Conservation (phyloP, 257 asterid species). For the Ligustrum vulgare region DNA sequence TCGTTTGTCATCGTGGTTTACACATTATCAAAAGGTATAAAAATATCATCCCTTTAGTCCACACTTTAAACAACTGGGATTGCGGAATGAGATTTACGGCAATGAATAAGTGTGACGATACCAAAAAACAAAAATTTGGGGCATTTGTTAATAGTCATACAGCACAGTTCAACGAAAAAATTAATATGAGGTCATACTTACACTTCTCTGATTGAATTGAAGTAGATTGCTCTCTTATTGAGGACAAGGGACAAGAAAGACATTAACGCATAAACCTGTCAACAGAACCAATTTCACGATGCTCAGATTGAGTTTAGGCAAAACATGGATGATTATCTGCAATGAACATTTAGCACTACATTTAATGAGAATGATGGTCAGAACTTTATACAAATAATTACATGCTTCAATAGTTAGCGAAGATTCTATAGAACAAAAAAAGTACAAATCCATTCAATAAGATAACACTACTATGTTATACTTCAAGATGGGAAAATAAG, state of each 20-base stretch:
- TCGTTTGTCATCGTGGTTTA: background rate
- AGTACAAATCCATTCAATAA: background rate
- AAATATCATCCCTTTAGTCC: background rate
- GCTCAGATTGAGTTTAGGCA: conserved; percentile 23
- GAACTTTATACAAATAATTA: conserved; percentile 8
- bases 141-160: background rate
- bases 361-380: background rate
- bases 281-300: conserved; percentile 24
- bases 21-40: background rate
- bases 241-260: conserved; percentile 87
- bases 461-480: background rate
- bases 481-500: background rate
- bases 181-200: conserved; percentile 40
- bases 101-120: background rate
- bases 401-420: background rate
- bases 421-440: background rate
- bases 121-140: conserved; percentile 1
- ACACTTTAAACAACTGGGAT: background rate
- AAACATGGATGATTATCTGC: conserved; percentile 6
- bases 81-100: background rate
- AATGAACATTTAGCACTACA: conserved; percentile 1
- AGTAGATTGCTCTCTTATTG: conserved; percentile 71
- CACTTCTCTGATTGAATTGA: conserved; percentile 92
- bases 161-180: conserved; percentile 5
- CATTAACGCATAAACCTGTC: conserved; percentile 91